A percentile compares a stretch with the other conserved stretches of the same genome.
Evolutionary conservation across 176 grass and related monocot species (phyloP).

Genomic region (Aegilops umbellulata): DNA sequence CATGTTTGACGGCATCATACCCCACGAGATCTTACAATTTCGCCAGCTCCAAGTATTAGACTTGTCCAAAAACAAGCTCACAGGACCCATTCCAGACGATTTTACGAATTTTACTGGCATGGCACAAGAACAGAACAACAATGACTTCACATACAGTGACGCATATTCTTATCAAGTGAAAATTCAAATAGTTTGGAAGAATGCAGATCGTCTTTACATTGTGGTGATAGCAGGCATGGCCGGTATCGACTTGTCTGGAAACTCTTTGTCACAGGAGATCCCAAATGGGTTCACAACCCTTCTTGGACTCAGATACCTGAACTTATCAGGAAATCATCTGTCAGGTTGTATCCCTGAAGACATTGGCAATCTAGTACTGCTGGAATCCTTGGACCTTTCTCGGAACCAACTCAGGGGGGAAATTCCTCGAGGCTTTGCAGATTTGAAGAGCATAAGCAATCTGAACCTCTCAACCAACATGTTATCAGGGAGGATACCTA

Average conservation of each 20-base stretch:
- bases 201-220: background rate
- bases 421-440: background rate
- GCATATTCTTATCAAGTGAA: too few relatives aligned
- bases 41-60: background rate
- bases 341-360: background rate
- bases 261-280: background rate
- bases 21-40: background rate
- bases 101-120: background rate
- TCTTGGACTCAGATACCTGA: background rate
- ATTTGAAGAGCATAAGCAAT: background rate
- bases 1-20: background rate
- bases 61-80: background rate
- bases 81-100: background rate
- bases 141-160: too few relatives aligned
- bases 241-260: background rate
- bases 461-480: background rate
- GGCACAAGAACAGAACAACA: too few relatives aligned
- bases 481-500: background rate
- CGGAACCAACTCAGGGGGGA: background rate
- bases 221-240: too few relatives aligned
- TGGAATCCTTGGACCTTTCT: background rate
- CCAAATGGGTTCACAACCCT: background rate
- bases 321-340: background rate
- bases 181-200: too few relatives aligned
- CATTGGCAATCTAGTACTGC: background rate